Evolutionary conservation across 202 grass and related monocot genomes (phyloP).

Genomic region (Panicum hallii): DNA sequence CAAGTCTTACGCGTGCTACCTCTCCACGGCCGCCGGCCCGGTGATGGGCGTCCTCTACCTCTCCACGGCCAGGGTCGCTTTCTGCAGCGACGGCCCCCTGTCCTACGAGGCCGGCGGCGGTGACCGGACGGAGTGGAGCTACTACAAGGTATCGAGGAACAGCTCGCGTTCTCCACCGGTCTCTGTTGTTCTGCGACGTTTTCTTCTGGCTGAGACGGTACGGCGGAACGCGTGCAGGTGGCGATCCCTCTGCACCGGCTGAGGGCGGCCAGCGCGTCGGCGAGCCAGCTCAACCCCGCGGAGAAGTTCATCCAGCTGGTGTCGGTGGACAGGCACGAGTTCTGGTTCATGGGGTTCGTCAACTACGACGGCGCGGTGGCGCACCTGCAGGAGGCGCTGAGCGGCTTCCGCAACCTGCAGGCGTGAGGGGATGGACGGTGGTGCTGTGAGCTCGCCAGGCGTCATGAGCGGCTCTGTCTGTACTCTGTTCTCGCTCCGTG

Average conservation of each 20-base stretch:
- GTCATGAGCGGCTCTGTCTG: not conserved
- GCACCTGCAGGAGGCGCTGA: constrained; percentile 61
- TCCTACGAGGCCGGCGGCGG: constrained; percentile 46
- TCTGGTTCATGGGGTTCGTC: constrained; percentile 95
- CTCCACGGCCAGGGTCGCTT: constrained; percentile 80
- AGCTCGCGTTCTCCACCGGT: not conserved
- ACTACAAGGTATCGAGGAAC: constrained; percentile 67
- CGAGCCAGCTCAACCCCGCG: constrained; percentile 64
- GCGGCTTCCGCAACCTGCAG: constrained; percentile 37
- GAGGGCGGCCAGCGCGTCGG: constrained; percentile 65
- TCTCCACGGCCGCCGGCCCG: constrained; percentile 79
- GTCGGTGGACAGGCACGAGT: constrained; percentile 81
- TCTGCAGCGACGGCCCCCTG: constrained; percentile 86
- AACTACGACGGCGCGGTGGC: constrained; percentile 77
- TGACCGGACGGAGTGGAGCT: constrained; percentile 72
- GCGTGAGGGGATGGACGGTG: not conserved
- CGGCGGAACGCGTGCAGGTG: constrained; percentile 39
- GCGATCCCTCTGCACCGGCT: constrained; percentile 77
- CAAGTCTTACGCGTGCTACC: constrained; percentile 86
- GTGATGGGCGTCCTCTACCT: constrained; percentile 84
- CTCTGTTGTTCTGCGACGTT: not conserved
- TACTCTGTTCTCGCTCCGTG: not conserved
- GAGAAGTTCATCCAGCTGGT: constrained; percentile 95
- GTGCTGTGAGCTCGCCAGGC: too few species aligned
- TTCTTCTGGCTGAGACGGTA: not conserved